A percentile compares a stretch with the other conserved stretches of the same genome.
Conservation (phyloP, 257 asterid genomes). For the Nicotiana obtusifolia region DNA sequence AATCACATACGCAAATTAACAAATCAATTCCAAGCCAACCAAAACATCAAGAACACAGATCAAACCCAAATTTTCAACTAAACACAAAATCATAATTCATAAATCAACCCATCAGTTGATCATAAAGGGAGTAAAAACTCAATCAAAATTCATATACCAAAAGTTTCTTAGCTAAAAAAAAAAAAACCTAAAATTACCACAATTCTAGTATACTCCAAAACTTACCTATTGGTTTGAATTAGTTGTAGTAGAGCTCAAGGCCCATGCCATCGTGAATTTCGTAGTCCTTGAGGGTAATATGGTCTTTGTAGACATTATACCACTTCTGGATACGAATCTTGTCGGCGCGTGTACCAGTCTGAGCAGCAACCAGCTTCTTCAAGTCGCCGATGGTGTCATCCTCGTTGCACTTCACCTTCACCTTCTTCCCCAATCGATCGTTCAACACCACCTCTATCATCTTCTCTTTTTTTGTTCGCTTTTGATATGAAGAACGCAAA, state of each 20-base stretch:
- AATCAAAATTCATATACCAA: too few species aligned
- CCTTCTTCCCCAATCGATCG: constrained; percentile 17
- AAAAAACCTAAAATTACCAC: background rate
- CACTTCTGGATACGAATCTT: constrained; percentile 23
- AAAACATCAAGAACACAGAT: background rate
- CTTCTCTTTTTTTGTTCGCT: background rate
- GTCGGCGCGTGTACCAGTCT: constrained; percentile 18
- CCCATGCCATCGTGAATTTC: constrained; percentile 21
- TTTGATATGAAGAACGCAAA: background rate
- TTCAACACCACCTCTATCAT: constrained; percentile 13
- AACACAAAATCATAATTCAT: background rate
- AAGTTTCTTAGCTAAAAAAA: too few species aligned
- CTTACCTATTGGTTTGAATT: background rate
- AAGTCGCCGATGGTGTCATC: constrained; percentile 5
- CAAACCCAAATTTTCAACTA: background rate
- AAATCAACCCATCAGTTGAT: background rate
- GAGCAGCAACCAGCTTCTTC: constrained; percentile 23
- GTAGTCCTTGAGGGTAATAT: constrained; percentile 17
- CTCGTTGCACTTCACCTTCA: constrained; percentile 17
- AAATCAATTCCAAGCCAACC: background rate
- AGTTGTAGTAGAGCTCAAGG: constrained; percentile 19
- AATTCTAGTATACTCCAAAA: background rate
- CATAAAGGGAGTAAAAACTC: too few species aligned
- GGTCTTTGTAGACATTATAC: constrained; percentile 19
- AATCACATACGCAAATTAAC: background rate